A percentile compares a stretch with the other conserved stretches of the same genome.
These are phyloP conservation scores for Multifurca ochricompacta DNA, from an alignment of 768 basidiomycete genomes.

Conservation along the genomic window DNA sequence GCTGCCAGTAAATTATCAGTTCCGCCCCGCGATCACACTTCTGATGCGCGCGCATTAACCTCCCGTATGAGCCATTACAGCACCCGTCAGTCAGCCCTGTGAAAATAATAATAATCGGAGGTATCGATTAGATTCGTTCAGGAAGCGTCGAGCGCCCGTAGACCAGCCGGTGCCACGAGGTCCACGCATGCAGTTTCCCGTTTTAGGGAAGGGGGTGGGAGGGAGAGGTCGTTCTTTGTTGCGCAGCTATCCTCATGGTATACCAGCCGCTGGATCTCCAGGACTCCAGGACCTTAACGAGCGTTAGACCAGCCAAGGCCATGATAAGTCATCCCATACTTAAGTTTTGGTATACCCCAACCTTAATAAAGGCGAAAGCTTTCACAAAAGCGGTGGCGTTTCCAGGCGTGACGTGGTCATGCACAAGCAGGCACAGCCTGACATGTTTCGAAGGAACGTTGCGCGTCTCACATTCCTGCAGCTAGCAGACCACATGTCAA, in stretches of 20 bases:
- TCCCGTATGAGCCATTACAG: conserved; percentile 1
- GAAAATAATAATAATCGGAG: not conserved
- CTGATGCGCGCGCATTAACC: conserved; percentile 11
- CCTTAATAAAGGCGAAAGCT: not conserved
- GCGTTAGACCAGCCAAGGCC: not conserved
- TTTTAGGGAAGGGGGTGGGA: too few relatives aligned
- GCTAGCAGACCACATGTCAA: not conserved
- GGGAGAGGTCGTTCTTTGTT: too few relatives aligned
- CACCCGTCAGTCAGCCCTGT: conserved; percentile 6
- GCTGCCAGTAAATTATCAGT: not conserved
- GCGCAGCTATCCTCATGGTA: not conserved
- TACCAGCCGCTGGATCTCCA: not conserved
- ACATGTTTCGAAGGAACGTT: not conserved
- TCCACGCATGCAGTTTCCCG: conserved; percentile 5
- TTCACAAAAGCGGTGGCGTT: conserved; percentile 10
- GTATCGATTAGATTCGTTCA: conserved; percentile 9
- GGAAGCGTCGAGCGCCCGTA: not conserved
- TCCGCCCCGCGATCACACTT: conserved; percentile 8
- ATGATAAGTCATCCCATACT: not conserved
- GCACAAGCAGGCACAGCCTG: conserved; percentile 12
- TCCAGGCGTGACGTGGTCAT: conserved; percentile 6
- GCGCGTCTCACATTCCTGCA: not conserved
- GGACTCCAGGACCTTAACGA: not conserved
- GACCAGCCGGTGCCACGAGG: conserved; percentile 8
- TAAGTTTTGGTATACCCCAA: not conserved